Percentiles rank a stretch among this genome's conserved stretches.
These are phyloP conservation scores for Venturia aucupariae DNA, from an alignment of 2,329 filamentous ascomycete genomes.

Conservation along the genomic window DNA sequence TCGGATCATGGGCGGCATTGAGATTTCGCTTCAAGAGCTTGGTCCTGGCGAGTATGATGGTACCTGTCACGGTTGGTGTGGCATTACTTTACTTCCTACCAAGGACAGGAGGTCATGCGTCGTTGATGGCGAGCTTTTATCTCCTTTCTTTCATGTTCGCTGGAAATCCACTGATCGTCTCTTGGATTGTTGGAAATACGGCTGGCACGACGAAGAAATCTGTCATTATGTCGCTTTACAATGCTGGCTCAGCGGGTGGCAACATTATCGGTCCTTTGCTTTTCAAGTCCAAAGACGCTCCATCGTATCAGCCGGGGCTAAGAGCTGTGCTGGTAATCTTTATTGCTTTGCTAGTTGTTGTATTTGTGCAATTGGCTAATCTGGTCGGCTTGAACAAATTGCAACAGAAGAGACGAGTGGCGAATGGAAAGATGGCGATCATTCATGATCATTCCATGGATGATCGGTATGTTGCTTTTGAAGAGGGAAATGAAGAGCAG, in stretches of 20 bases:
- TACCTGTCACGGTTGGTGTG: slow-evolving; percentile 53
- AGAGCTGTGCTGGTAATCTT: slow-evolving; percentile 47
- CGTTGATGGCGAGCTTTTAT: slow-evolving; percentile 53
- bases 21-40: slow-evolving; percentile 48
- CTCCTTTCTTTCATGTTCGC: slow-evolving; percentile 58
- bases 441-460: slow-evolving; percentile 55
- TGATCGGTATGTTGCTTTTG: slow-evolving; percentile 32
- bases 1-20: slow-evolving; percentile 46
- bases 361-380: slow-evolving; percentile 46
- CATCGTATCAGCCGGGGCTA: slow-evolving; percentile 28
- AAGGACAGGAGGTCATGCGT: slow-evolving; percentile 34
- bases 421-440: slow-evolving; percentile 50
- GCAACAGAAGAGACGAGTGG: slow-evolving; percentile 46
- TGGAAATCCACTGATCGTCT: slow-evolving; percentile 55
- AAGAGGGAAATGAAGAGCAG: slow-evolving; percentile 15
- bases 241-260: slow-evolving; percentile 51
- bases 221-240: slow-evolving; percentile 54
- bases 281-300: slow-evolving; percentile 46
- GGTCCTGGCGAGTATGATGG: slow-evolving; percentile 44
- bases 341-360: slow-evolving; percentile 42
- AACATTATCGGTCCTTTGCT: slow-evolving; percentile 64
- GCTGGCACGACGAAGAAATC: slow-evolving; percentile 60
- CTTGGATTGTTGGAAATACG: slow-evolving; percentile 62
- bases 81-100: slow-evolving; percentile 48
- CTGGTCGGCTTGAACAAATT: slow-evolving; percentile 48